Conservation (phyloP, 805 yeast genomes). For the Candida nitratophila region DNA sequence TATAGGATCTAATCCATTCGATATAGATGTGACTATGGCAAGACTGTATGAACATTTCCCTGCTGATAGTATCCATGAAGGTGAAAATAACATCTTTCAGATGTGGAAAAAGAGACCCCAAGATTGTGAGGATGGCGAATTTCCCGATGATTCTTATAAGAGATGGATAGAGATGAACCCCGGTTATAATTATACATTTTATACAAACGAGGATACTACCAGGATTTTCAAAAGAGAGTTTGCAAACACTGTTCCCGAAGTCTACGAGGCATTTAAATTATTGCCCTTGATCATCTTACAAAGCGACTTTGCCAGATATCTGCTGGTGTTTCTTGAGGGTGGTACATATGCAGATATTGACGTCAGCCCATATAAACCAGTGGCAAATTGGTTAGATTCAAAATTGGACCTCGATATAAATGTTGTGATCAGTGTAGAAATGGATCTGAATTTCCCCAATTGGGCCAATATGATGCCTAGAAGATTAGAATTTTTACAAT, state of each 20-base stretch:
- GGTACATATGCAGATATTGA: constrained; percentile 48
- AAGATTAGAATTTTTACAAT: constrained; percentile 46
- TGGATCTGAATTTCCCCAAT: constrained; percentile 36
- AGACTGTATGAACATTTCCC: no score
- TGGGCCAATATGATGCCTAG: constrained; percentile 36
- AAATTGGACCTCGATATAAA: constrained; percentile 34
- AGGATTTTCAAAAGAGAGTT: constrained; percentile 2
- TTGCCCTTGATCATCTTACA: constrained; percentile 37
- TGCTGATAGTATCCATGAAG: no score
- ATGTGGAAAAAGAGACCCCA: constrained; percentile 1
- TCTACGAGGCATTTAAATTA: constrained; percentile 33
- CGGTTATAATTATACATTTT: neutral
- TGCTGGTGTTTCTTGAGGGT: constrained; percentile 38
- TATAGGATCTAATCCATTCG: no score
- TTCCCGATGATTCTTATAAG: neutral
- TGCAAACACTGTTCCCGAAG: constrained; percentile 29
- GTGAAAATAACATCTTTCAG: constrained; percentile 1
- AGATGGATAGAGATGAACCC: neutral
- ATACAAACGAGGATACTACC: neutral
- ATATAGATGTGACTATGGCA: no score
- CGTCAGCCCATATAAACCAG: constrained; percentile 38
- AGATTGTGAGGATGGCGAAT: constrained; percentile 1
- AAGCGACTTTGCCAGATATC: constrained; percentile 43
- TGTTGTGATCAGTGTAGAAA: constrained; percentile 39
- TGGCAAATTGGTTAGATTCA: constrained; percentile 46